Evolutionary conservation across 495 filamentous ascomycete species (phyloP).

Genomic region (Lasiosphaeria hispida): DNA sequence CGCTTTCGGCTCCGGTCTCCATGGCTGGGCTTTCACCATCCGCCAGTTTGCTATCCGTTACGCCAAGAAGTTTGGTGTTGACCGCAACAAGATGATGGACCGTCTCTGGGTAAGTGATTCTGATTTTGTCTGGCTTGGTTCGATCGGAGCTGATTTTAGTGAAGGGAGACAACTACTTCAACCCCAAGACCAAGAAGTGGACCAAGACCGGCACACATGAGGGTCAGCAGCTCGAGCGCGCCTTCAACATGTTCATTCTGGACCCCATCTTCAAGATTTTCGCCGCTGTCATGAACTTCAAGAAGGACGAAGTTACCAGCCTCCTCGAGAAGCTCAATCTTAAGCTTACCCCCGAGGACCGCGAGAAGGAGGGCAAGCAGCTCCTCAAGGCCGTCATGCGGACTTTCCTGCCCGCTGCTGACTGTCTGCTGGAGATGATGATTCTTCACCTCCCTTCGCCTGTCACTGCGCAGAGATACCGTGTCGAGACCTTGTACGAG

Average conservation of each 20-base stretch:
- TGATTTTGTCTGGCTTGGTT: background rate
- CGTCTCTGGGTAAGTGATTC: conserved; percentile 81
- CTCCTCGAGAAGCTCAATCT: conserved; percentile 91
- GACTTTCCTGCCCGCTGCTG: conserved; percentile 96
- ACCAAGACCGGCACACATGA: conserved; percentile 77
- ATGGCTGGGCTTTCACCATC: conserved; percentile 99
- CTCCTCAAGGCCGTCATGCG: conserved; percentile 97
- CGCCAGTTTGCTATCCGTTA: conserved; percentile 96
- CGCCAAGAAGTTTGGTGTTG: conserved; percentile 99
- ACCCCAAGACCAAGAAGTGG: conserved; percentile 99
- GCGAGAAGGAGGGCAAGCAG: conserved; percentile 91
- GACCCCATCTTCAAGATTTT: conserved; percentile 99
- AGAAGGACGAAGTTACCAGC: conserved; percentile 84
- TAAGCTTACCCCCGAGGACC: conserved; percentile 82
- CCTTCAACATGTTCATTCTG: conserved; percentile 98
- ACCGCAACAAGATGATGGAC: conserved; percentile 99
- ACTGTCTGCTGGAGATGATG: conserved; percentile 99
- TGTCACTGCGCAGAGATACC: conserved; percentile 95
- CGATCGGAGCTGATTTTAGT: background rate
- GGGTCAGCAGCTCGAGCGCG: conserved; percentile 88
- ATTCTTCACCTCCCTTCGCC: conserved; percentile 98
- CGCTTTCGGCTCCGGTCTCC: conserved; percentile 99
- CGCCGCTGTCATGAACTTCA: conserved; percentile 91
- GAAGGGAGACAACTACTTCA: conserved; percentile 98
- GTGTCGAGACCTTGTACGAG: conserved; percentile 98